Evolutionary conservation across 805 yeast species (phyloP).

Genomic region (Barnettozyma botsteinii): DNA sequence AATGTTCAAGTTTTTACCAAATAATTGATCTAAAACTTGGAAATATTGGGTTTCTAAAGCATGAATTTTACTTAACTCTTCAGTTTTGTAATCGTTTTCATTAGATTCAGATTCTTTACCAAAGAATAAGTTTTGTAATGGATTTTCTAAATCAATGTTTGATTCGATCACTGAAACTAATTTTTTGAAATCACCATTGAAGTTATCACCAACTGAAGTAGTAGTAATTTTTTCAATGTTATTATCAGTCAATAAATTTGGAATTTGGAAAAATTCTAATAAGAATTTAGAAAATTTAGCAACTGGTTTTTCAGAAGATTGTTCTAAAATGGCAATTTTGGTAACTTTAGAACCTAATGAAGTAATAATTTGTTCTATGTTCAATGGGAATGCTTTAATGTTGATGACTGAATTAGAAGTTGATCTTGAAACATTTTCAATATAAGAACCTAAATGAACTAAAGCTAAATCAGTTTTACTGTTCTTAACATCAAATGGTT

Average conservation of each 20-base stretch:
- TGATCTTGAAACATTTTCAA: conserved; percentile 36
- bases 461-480: conserved; percentile 6
- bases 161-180: conserved; percentile 43
- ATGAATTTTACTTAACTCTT: conserved; percentile 37
- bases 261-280: conserved; percentile 66
- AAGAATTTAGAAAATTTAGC: conserved; percentile 62
- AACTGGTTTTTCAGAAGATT: conserved; percentile 29
- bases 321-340: conserved; percentile 60
- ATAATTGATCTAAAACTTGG: conserved; percentile 67
- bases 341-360: conserved; percentile 37
- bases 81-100: conserved; percentile 14
- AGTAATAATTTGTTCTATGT: conserved; percentile 48
- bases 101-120: conserved; percentile 36
- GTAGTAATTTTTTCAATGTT: conserved; percentile 49
- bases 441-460: conserved; percentile 52
- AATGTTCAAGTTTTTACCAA: conserved; percentile 47
- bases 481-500: conserved; percentile 5
- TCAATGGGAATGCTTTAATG: conserved; percentile 66
- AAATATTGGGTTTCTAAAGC: conserved; percentile 70
- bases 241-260: conserved; percentile 39
- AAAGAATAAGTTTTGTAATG: conserved; percentile 56
- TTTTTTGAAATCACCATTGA: conserved; percentile 21
- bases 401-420: conserved; percentile 38
- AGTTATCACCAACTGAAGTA: conserved; percentile 40
- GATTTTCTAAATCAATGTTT: conserved; percentile 47